Base-by-base conservation (phyloP, 2,329 filamentous ascomycete genomes). In the Thelonectria rubi region DNA sequence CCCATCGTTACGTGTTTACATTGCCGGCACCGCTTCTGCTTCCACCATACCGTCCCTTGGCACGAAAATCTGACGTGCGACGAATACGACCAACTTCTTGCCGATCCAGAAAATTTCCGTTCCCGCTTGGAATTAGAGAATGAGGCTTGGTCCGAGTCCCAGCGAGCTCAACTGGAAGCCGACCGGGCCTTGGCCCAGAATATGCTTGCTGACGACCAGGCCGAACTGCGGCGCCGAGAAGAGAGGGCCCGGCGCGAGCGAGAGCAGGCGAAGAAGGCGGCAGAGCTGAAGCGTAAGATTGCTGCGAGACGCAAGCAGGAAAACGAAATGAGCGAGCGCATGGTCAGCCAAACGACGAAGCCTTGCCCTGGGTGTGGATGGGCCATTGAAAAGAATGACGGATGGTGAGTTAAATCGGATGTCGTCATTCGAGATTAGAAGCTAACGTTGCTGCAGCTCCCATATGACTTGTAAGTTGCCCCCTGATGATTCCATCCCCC, bases 131-230 rank as follows among this genome's bases (percentile, higher is more conserved):
- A 81, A 56, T 32, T 74, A 1, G 72, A 74, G 17, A 73, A 74
- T n/a, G 72, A 74, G 51, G 71, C 59, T 32, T 74, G 70, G 71
- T 69, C 73, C 43, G 79, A 79, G 34, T 76, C 78, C 17, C 79
- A 79, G n/a, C 76, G 77, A 40, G 82, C 80, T 9, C 80, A 85
- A 20, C 77, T 83, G 8, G 80, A 82, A 11, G 75, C 81, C 2
- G 80, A 82, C 37, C 69, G 72, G n/a, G 69, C 63, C 12, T 73
- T 79, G 55, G 74, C 76, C 1, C 72, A 71, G 49, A 72, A 72
- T 2, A 60, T 78, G 4, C 48, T 74, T 24, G 73, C 73, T 0
- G 70, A 76, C 49, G 75, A 77, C 34, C 68, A 70, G 55, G 68
- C 69, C 2, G 72, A 73, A 21, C 50, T 68, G 21, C 62, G 59